A percentile compares a stretch with the other conserved stretches of the same genome.
These are phyloP conservation scores for Boletus subcaerulescens DNA, from an alignment of 768 basidiomycete genomes.

Conservation along the genomic window DNA sequence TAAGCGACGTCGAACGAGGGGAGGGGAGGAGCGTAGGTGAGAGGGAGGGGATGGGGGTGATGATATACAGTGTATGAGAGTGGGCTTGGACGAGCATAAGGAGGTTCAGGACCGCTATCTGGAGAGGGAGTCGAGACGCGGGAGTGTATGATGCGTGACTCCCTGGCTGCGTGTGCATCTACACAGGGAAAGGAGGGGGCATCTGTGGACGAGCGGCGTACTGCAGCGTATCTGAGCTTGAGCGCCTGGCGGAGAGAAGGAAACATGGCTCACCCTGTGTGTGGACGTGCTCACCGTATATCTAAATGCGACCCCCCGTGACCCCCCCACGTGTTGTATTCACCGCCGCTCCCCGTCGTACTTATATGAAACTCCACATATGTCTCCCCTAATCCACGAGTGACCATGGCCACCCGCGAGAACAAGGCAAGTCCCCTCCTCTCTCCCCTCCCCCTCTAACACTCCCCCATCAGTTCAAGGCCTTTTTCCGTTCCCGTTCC, in stretches of 20 bases:
- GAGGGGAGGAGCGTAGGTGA: constrained; percentile 60
- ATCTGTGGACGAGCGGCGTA: too few relatives aligned
- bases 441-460: background rate
- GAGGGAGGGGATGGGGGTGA: constrained; percentile 57
- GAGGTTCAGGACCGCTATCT: constrained; percentile 72
- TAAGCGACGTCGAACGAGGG: constrained; percentile 86
- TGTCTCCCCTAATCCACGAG: background rate
- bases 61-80: constrained; percentile 68
- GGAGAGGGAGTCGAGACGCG: constrained; percentile 10
- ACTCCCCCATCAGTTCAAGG: constrained; percentile 46
- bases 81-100: constrained; percentile 79
- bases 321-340: too few relatives aligned
- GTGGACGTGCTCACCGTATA: too few relatives aligned
- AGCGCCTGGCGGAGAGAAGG: background rate
- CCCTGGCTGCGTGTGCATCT: constrained; percentile 73
- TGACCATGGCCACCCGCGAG: background rate
- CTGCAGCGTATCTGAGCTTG: background rate
- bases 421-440: constrained; percentile 35
- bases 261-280: background rate
- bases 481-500: constrained; percentile 59
- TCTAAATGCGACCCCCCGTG: too few relatives aligned
- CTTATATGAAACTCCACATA: too few relatives aligned
- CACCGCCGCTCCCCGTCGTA: too few relatives aligned
- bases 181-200: constrained; percentile 64
- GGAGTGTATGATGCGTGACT: constrained; percentile 47